Evolutionary conservation across 1,284 basidiomycete genomes (phyloP).

Genomic region (Porodaedalea pini): DNA sequence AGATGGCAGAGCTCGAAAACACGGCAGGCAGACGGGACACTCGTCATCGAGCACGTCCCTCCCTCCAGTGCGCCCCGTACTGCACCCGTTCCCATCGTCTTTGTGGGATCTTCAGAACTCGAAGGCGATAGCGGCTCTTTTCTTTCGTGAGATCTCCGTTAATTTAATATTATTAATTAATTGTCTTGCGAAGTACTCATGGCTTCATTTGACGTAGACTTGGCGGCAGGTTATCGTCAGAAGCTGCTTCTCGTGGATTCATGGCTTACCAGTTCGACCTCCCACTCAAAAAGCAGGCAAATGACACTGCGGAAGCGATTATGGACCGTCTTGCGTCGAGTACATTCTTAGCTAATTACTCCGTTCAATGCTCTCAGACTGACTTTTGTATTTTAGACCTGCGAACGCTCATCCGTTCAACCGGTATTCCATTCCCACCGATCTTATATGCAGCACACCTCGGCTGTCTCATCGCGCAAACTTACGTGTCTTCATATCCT

Average conservation of each 20-base stretch:
- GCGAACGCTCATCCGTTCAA: slow-evolving; percentile 34
- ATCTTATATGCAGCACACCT: slow-evolving; percentile 53
- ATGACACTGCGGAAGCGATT: slow-evolving; percentile 2
- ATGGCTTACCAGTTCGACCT: slow-evolving; percentile 15
- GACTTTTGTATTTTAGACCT: slow-evolving; percentile 22
- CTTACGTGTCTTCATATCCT: slow-evolving; percentile 63
- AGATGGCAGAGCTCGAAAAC: slow-evolving; percentile 8
- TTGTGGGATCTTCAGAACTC: slow-evolving; percentile 30
- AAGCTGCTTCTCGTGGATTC: slow-evolving; percentile 13
- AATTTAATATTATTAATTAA: not conserved
- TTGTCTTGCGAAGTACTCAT: not conserved
- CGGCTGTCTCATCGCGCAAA: slow-evolving; percentile 56
- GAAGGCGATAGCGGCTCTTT: slow-evolving; percentile 8
- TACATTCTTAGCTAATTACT: slow-evolving; percentile 3
- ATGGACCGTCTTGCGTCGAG: slow-evolving; percentile 16
- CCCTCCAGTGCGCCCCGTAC: slow-evolving; percentile 40
- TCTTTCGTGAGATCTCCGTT: slow-evolving; percentile 5
- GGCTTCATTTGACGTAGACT: slow-evolving; percentile 2
- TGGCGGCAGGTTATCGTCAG: slow-evolving; percentile 7
- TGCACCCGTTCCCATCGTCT: slow-evolving; percentile 50
- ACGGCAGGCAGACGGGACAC: not conserved
- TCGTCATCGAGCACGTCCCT: slow-evolving; percentile 27
- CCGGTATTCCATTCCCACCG: slow-evolving; percentile 59
- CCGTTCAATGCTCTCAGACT: too few relatives aligned
- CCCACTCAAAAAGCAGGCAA: not conserved